A percentile compares a stretch with the other conserved stretches of the same genome.
Evolutionary conservation across 2,329 filamentous ascomycete genomes (phyloP).

Genomic region (Fonsecaea pedrosoi): DNA sequence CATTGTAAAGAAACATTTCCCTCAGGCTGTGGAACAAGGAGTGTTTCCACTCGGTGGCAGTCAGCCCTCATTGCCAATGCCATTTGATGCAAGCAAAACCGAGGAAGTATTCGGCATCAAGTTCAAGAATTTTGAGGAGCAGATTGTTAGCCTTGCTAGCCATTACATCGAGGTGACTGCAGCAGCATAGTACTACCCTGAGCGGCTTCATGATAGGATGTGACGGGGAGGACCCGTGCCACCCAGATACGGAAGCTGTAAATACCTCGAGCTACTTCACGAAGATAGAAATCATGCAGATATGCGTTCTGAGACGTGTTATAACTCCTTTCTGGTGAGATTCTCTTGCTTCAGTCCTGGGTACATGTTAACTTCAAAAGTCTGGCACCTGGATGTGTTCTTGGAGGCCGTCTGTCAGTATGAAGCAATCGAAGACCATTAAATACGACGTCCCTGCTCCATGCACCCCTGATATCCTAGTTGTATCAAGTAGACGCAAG

Average conservation of each 20-base stretch:
- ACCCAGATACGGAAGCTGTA: neutral
- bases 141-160: constrained; percentile 39
- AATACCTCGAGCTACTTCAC: neutral
- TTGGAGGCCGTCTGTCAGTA: too few species aligned
- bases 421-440: neutral
- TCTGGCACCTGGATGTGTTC: neutral
- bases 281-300: neutral
- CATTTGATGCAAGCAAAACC: constrained; percentile 54
- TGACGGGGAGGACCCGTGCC: neutral
- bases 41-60: constrained; percentile 58
- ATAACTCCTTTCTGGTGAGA: too few species aligned
- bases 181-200: neutral
- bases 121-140: constrained; percentile 49
- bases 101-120: constrained; percentile 51
- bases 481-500: neutral
- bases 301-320: too few species aligned
- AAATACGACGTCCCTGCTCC: neutral
- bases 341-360: neutral
- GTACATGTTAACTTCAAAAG: neutral
- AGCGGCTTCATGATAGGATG: neutral
- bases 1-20: constrained; percentile 51
- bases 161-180: constrained; percentile 30
- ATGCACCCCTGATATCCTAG: neutral
- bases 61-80: constrained; percentile 61
- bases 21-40: constrained; percentile 47